Conservation (phyloP, 2,329 filamentous ascomycete species). For the Penicillium sp. region DNA sequence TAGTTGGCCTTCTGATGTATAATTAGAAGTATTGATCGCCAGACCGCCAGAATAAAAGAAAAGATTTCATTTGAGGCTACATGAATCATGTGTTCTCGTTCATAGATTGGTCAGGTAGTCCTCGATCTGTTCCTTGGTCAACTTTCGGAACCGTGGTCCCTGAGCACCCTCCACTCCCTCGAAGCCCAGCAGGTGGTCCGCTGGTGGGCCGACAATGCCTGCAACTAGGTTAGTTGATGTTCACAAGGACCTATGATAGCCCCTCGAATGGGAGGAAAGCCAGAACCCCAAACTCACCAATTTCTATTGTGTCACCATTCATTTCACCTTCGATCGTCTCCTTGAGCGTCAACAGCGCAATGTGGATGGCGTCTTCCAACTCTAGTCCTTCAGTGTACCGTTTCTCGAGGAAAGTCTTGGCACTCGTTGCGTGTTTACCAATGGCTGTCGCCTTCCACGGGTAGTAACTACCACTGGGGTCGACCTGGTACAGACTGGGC, state of each 20-base stretch:
- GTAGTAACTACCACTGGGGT: slow-evolving; percentile 98
- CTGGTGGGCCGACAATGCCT: slow-evolving; percentile 94
- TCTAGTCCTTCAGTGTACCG: slow-evolving; percentile 96
- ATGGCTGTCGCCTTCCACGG: slow-evolving; percentile 99
- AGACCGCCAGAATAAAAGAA: not conserved
- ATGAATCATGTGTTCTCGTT: slow-evolving; percentile 31
- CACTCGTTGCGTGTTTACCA: slow-evolving; percentile 95
- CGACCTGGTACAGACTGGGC: slow-evolving; percentile 96
- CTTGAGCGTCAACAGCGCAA: slow-evolving; percentile 93
- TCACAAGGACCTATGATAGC: not conserved
- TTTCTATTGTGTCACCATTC: slow-evolving; percentile 98
- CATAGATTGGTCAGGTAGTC: slow-evolving; percentile 99
- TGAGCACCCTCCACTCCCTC: slow-evolving; percentile 49
- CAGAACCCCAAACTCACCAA: slow-evolving; percentile 61
- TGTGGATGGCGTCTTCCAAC: slow-evolving; percentile 97
- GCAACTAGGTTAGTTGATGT: slow-evolving; percentile 4
- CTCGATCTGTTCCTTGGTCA: slow-evolving; percentile 97
- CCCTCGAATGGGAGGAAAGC: not conserved
- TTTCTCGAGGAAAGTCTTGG: slow-evolving; percentile 99
- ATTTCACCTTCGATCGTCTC: slow-evolving; percentile 99
- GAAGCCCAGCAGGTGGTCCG: slow-evolving; percentile 86
- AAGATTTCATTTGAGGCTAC: slow-evolving; percentile 23
- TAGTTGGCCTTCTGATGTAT: slow-evolving; percentile 14
- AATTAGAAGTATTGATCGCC: slow-evolving; percentile 3
- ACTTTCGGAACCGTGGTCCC: slow-evolving; percentile 56